These are phyloP conservation scores for Cryptococcus depauperatus DNA, from an alignment of 1,284 basidiomycete species.

Conservation along the genomic window DNA sequence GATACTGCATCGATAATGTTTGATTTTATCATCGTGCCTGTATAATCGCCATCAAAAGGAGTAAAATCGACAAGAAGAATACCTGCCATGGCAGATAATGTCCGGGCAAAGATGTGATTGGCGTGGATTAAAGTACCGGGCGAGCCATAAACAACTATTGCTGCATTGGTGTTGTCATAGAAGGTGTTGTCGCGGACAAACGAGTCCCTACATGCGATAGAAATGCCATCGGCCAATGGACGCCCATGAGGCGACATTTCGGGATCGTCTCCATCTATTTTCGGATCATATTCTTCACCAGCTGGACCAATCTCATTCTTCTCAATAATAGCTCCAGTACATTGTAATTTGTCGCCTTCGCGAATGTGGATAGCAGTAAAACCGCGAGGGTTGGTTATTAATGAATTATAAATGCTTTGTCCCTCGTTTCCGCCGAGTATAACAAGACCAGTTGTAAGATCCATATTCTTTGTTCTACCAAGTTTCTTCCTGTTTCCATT, in stretches of 20 bases:
- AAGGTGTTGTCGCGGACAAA: constrained; percentile 41
- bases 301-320: constrained; percentile 44
- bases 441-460: constrained; percentile 32
- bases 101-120: constrained; percentile 41
- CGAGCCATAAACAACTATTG: constrained; percentile 47
- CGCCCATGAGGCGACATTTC: constrained; percentile 41
- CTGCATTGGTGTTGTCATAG: constrained; percentile 43
- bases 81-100: constrained; percentile 43
- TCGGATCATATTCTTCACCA: constrained; percentile 43
- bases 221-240: constrained; percentile 44
- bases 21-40: constrained; percentile 37
- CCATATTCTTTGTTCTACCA: constrained; percentile 29
- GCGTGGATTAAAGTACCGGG: constrained; percentile 42
- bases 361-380: constrained; percentile 44
- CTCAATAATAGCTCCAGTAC: constrained; percentile 38
- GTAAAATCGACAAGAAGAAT: constrained; percentile 46
- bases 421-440: constrained; percentile 45
- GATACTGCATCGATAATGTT: constrained; percentile 43
- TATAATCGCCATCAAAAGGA: constrained; percentile 46
- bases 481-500: constrained; percentile 39
- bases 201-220: constrained; percentile 41
- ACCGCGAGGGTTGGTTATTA: constrained; percentile 39
- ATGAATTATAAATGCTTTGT: constrained; percentile 33
- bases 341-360: constrained; percentile 43
- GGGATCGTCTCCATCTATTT: constrained; percentile 43